These are phyloP conservation scores for Eremochloa ophiuroides DNA, from an alignment of 176 grass and related monocot species.

Conservation along the genomic window DNA sequence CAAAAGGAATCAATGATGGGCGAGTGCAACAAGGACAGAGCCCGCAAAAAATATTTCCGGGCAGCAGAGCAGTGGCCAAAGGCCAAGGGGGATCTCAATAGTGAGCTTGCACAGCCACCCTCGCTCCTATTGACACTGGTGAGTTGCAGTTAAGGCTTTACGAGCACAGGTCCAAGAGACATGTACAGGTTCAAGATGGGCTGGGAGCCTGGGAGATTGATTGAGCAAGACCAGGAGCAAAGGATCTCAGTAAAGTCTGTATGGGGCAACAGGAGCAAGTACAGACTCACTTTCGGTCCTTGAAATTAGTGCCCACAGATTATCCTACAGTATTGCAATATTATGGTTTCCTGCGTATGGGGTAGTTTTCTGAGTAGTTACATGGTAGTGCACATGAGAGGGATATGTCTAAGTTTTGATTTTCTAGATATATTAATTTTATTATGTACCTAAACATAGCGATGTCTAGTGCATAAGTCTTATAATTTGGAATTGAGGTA, in stretches of 20 bases:
- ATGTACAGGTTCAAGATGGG: conserved; percentile 47
- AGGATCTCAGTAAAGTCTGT: conserved; percentile 14
- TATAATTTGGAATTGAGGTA: too few species aligned
- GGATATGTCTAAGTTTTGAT: too few species aligned
- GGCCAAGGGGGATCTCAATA: conserved; percentile 41
- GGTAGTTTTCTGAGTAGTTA: conserved; percentile 20
- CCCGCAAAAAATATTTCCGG: conserved; percentile 24
- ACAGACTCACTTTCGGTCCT: conserved; percentile 34
- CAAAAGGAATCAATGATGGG: conserved; percentile 45
- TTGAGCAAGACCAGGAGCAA: conserved; percentile 38
- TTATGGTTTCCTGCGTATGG: neutral
- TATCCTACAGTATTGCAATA: conserved; percentile 19
- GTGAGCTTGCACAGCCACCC: conserved; percentile 35
- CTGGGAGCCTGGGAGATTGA: conserved; percentile 45
- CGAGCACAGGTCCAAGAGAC: conserved; percentile 16
- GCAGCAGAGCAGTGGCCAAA: conserved; percentile 22
- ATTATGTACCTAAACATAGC: too few species aligned
- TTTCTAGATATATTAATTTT: too few species aligned
- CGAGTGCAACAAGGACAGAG: conserved; percentile 38
- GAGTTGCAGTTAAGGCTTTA: conserved; percentile 35
- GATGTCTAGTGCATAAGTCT: too few species aligned
- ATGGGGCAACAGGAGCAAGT: conserved; percentile 42
- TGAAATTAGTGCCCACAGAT: conserved; percentile 38
- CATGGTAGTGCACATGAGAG: conserved; percentile 20
- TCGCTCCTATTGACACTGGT: conserved; percentile 35